Conservation (phyloP, 140 eudicot species). For the Cichorium intybus region DNA sequence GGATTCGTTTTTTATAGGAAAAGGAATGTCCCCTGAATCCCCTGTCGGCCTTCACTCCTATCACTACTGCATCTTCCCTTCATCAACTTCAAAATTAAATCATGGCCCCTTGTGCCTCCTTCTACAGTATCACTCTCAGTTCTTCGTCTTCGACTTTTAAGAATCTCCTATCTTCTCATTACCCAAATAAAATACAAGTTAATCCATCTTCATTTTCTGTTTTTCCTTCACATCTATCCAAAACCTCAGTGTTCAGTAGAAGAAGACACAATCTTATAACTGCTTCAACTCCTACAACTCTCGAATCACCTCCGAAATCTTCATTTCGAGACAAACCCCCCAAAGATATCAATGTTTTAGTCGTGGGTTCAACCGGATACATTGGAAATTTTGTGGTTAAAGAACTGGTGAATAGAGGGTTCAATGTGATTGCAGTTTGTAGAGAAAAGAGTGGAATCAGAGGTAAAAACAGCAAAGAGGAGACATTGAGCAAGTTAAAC, state of each 20-base stretch:
- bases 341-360: conserved; percentile 73
- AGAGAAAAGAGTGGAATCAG: conserved; percentile 83
- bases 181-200: conserved; percentile 44
- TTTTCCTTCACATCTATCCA: conserved; percentile 22
- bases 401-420: conserved; percentile 74
- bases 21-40: not conserved
- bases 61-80: conserved; percentile 9
- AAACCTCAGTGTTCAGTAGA: conserved; percentile 22
- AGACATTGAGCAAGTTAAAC: conserved; percentile 54
- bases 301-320: conserved; percentile 33
- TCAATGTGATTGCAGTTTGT: too few relatives aligned
- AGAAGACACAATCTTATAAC: conserved; percentile 37
- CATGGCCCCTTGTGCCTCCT: conserved; percentile 54
- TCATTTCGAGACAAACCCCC: conserved; percentile 66
- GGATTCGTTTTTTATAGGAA: conserved; percentile 46
- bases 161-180: conserved; percentile 33
- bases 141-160: conserved; percentile 43
- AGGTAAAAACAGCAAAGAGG: conserved; percentile 64
- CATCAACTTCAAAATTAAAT: conserved; percentile 27
- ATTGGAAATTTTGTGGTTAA: conserved; percentile 82
- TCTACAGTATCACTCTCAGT: conserved; percentile 37
- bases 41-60: not conserved
- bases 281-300: conserved; percentile 34
- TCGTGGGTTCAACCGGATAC: conserved; percentile 95
- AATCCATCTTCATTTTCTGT: conserved; percentile 36